These are phyloP conservation scores for Penicillium paxilli DNA, from an alignment of 495 filamentous ascomycete species.

Conservation along the genomic window DNA sequence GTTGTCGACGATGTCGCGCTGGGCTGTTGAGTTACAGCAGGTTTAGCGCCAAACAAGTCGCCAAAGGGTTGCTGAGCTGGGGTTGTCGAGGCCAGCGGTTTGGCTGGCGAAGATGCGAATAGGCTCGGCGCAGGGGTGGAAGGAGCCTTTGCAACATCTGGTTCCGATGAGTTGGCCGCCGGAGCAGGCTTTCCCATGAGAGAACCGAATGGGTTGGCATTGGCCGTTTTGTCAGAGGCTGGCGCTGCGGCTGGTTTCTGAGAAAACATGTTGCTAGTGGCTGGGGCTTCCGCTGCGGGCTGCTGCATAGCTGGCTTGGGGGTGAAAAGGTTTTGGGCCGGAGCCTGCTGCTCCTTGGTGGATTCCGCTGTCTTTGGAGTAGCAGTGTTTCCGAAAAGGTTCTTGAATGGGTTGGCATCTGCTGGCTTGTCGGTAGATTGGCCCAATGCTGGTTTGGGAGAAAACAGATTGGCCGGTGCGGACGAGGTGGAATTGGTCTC, in stretches of 20 bases:
- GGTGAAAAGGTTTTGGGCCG: slow-evolving; percentile 7
- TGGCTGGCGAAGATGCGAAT: not conserved
- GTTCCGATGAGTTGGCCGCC: slow-evolving; percentile 3
- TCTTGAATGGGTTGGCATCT: not conserved
- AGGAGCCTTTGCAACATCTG: not conserved
- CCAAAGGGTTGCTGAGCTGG: not conserved
- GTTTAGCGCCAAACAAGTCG: slow-evolving; percentile 4
- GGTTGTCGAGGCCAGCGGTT: not conserved
- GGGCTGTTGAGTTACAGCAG: not conserved
- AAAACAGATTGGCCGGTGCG: slow-evolving; percentile 6
- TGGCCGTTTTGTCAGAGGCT: slow-evolving; percentile 1
- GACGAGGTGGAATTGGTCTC: not conserved
- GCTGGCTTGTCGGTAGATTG: not conserved
- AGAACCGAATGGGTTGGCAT: slow-evolving; percentile 2
- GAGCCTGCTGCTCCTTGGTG: not conserved
- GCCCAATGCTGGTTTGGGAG: slow-evolving; percentile 3
- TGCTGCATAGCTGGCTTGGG: slow-evolving; percentile 25
- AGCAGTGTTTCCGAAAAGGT: slow-evolving; percentile 3
- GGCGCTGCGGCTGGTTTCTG: slow-evolving; percentile 18
- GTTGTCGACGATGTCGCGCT: not conserved
- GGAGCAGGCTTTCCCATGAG: not conserved
- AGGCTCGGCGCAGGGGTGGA: not conserved
- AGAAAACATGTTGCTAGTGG: slow-evolving; percentile 31
- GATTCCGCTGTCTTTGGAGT: not conserved
- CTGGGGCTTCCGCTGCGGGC: slow-evolving; percentile 21